Conservation (phyloP, 768 basidiomycete genomes). For the Tulasnella sp. region DNA sequence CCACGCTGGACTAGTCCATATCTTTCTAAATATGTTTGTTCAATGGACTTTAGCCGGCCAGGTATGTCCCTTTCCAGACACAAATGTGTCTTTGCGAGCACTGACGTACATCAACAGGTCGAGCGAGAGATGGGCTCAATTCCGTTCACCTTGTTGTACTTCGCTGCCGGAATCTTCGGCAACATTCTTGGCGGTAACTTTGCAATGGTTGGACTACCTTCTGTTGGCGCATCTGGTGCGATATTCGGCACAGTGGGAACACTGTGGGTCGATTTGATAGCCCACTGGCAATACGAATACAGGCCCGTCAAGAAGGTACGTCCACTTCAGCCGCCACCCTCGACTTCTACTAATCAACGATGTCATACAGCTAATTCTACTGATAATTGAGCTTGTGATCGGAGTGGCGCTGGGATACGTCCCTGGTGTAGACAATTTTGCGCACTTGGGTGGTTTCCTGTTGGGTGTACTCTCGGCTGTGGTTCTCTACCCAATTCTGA, state of each 20-base stretch:
- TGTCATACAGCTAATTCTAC: slow-evolving; percentile 51
- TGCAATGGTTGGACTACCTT: slow-evolving; percentile 73
- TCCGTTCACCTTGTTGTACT: slow-evolving; percentile 75
- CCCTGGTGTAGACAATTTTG: slow-evolving; percentile 81
- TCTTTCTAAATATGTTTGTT: slow-evolving; percentile 79
- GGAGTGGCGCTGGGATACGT: slow-evolving; percentile 50
- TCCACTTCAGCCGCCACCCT: background rate
- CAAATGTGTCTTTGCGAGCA: background rate
- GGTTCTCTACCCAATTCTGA: slow-evolving; percentile 82
- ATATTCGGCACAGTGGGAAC: slow-evolving; percentile 81
- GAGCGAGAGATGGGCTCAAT: slow-evolving; percentile 85
- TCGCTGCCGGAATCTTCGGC: slow-evolving; percentile 87
- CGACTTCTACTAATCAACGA: background rate
- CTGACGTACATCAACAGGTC: slow-evolving; percentile 35
- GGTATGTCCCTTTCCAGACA: slow-evolving; percentile 28
- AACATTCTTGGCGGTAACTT: slow-evolving; percentile 92
- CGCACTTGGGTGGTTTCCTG: slow-evolving; percentile 77
- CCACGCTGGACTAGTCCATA: slow-evolving; percentile 92
- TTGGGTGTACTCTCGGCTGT: slow-evolving; percentile 66
- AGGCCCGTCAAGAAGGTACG: slow-evolving; percentile 65
- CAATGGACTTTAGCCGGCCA: slow-evolving; percentile 70
- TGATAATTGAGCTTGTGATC: slow-evolving; percentile 75
- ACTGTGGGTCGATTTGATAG: slow-evolving; percentile 70
- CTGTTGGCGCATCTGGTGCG: slow-evolving; percentile 85
- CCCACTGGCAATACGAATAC: slow-evolving; percentile 86